Evolutionary conservation across 805 yeast genomes (phyloP).

Genomic region (Henningerozyma blattae): DNA sequence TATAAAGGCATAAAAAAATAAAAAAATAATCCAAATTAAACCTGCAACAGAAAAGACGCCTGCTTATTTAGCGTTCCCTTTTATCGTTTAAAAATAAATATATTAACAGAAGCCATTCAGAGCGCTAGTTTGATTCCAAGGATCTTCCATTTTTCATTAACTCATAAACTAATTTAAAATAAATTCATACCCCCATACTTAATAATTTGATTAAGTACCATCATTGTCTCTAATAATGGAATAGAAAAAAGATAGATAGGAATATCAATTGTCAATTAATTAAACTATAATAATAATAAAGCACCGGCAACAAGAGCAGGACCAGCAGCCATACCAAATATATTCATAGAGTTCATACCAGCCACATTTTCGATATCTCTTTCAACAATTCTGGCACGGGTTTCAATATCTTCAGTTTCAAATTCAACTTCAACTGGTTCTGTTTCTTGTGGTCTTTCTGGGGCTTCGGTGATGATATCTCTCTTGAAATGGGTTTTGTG

Average conservation of each 20-base stretch:
- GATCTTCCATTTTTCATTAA: background rate
- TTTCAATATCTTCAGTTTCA: too few species aligned
- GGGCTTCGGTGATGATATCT: background rate
- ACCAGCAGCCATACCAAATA: conserved; percentile 27
- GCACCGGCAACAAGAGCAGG: conserved; percentile 41
- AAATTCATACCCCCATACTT: background rate
- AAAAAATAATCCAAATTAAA: too few species aligned
- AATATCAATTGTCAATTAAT: background rate
- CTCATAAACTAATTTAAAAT: background rate
- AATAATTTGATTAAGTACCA: background rate
- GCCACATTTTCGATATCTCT: conserved; percentile 9
- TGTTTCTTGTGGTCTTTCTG: background rate
- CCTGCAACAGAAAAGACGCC: too few species aligned
- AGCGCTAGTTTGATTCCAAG: background rate
- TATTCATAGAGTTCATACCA: conserved; percentile 11
- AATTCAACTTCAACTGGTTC: background rate
- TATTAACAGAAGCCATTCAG: too few species aligned
- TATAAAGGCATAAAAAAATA: too few species aligned
- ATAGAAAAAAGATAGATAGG: background rate
- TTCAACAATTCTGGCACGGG: conserved; percentile 8
- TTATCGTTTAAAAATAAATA: background rate
- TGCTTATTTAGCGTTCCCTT: too few species aligned
- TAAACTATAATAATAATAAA: conserved; percentile 33
- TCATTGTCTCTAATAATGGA: background rate
- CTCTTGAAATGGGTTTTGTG: conserved; percentile 7